phyloP scores from a whole-genome alignment of 73 alveolate genomes.

The Paramecium primaurelia region DNA sequence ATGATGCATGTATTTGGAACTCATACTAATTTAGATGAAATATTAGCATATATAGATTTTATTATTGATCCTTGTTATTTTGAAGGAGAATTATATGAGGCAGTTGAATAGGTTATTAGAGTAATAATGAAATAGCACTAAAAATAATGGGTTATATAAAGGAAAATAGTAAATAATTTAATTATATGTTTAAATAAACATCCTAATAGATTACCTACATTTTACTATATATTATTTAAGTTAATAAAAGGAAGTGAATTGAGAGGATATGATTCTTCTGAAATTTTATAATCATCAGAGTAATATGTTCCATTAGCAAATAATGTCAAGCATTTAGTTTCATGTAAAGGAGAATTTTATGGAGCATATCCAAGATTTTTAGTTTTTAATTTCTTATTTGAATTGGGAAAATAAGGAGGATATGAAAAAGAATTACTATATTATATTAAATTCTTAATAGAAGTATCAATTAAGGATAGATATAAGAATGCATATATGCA shows the following conservation, averaged over 20 bases:
- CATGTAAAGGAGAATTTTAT: constrained; percentile 45
- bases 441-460: neutral
- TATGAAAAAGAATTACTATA: neutral
- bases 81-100: neutral
- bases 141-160: constrained; percentile 42
- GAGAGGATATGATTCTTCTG: constrained; percentile 58
- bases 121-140: constrained; percentile 1
- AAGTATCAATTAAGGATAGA: neutral
- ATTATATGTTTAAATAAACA: neutral
- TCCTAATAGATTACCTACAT: constrained; percentile 20
- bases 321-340: neutral
- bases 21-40: constrained; percentile 44
- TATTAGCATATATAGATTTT: constrained; percentile 19
- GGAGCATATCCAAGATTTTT: constrained; percentile 63
- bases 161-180: constrained; percentile 50
- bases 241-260: constrained; percentile 45
- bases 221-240: constrained; percentile 6
- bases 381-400: neutral
- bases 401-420: neutral
- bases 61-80: constrained; percentile 28
- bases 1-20: constrained; percentile 46
- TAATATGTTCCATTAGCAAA: constrained; percentile 55
- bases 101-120: constrained; percentile 12
- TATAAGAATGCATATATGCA: constrained; percentile 43
- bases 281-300: neutral